Base-by-base conservation (phyloP, 176 grass and related monocot genomes). In the Panicum miliaceum region DNA sequence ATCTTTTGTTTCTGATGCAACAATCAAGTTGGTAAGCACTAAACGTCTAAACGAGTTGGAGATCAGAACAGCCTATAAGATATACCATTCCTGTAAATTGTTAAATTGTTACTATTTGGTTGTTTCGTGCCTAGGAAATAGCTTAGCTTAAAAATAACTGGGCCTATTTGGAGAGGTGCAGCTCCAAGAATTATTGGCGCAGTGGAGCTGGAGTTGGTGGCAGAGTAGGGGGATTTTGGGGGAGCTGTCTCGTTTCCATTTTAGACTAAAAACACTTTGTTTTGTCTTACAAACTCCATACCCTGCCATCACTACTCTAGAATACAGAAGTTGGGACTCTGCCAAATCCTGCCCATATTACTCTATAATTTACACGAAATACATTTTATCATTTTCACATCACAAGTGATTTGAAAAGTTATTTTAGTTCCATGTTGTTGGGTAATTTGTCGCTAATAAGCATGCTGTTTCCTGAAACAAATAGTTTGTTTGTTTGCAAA, bases 401-500 rank as follows among this genome's bases (percentile, higher is more conserved):
- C 32, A 0, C 23, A 68, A 78, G 18, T 38, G 54, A 41, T 26
- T 52, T 74, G 0, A 0, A 69, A 36, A 52, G 37, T 84, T 67
- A 8, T 71, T 60, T 80, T 69, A 40, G 38, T 68, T 59, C 20
- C 9, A 52, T 3, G 14, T 52, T 82, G n/a, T 69, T 71, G 57
- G 54, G 43, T n/a, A n/a, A 64, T 20, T 45, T 81, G 23, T 77
- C 37, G 52, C 66, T 77, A 56, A 29, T 48, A 12, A 60, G 52
- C 34, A 64, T 38, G 7, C 45, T 67, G 11, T 76, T 70, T 85
- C 35, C 12, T 73, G 34, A 66, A 60, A 65, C 26, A 15, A 76
- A 41, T 62, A 26, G 43, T 90, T 62, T 77, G 38, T 16, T 58
- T 46, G 29, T 35, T 64, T 81, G 43, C 57, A 62, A 73, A 71